Conservation (phyloP, 495 filamentous ascomycete species). For the Podospora fimiseda region DNA sequence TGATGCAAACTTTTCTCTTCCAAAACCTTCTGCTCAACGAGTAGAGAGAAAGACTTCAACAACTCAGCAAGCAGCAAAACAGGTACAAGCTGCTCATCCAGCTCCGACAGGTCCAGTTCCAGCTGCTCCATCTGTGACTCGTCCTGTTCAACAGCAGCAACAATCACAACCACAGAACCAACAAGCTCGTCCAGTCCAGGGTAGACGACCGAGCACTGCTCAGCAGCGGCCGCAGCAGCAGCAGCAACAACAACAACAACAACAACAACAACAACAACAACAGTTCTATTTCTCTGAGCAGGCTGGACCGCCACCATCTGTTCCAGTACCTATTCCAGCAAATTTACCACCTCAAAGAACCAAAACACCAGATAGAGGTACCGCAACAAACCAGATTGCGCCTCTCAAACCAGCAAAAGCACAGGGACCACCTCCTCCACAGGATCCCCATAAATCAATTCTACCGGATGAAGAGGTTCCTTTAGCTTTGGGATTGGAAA, state of each 20-base stretch:
- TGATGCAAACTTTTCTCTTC: slow-evolving; percentile 5
- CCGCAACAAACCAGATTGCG: not conserved
- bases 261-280: no score
- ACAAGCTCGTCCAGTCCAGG: not conserved
- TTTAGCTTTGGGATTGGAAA: not conserved
- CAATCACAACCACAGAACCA: not conserved
- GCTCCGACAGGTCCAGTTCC: not conserved
- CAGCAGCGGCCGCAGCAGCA: no score
- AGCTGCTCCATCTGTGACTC: not conserved
- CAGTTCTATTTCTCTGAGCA: not conserved
- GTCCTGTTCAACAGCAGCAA: not conserved
- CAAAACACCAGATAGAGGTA: not conserved
- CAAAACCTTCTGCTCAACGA: not conserved
- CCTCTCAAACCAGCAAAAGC: not conserved
- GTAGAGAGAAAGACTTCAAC: not conserved
- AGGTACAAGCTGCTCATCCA: not conserved
- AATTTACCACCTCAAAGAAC: not conserved
- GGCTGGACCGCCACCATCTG: not conserved
- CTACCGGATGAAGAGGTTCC: not conserved
- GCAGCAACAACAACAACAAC: no score
- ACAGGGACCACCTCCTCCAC: not conserved
- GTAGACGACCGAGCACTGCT: not conserved
- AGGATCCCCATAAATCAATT: not conserved
- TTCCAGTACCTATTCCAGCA: not conserved
- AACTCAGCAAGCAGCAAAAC: not conserved